Conservation (phyloP, 768 basidiomycete genomes). For the Amanita thiersii region DNA sequence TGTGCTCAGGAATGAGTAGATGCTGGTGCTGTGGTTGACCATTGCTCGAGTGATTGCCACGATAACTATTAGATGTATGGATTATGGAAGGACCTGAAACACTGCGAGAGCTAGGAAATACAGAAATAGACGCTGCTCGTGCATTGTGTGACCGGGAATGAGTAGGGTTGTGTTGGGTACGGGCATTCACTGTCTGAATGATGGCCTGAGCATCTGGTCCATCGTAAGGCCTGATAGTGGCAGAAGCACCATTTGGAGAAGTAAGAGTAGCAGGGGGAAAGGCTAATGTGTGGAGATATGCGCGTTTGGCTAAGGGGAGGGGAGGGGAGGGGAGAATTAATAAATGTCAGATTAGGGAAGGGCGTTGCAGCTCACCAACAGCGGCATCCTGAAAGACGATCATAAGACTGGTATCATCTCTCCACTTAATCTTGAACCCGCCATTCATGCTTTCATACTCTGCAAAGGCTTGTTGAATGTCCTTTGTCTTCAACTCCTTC, state of each 20-base stretch:
- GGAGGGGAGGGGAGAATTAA: slow-evolving; percentile 4
- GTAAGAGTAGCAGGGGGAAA: slow-evolving; percentile 69
- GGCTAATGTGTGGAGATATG: slow-evolving; percentile 86
- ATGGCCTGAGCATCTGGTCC: slow-evolving; percentile 85
- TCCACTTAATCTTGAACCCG: slow-evolving; percentile 99
- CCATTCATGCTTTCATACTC: slow-evolving; percentile 83
- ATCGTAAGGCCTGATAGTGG: slow-evolving; percentile 85
- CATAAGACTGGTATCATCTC: slow-evolving; percentile 90
- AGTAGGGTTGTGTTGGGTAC: slow-evolving; percentile 51
- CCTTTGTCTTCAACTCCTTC: slow-evolving; percentile 94
- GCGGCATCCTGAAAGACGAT: slow-evolving; percentile 91
- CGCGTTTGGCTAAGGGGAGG: slow-evolving; percentile 70
- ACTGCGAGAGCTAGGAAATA: slow-evolving; percentile 47
- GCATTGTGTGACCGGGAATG: slow-evolving; percentile 66
- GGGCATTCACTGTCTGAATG: slow-evolving; percentile 77
- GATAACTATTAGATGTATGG: slow-evolving; percentile 15
- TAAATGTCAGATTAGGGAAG: slow-evolving; percentile 8
- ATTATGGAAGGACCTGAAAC: slow-evolving; percentile 27
- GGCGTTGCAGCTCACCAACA: slow-evolving; percentile 56
- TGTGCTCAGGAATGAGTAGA: slow-evolving; percentile 47
- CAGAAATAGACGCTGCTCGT: slow-evolving; percentile 60
- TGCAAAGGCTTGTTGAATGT: slow-evolving; percentile 85
- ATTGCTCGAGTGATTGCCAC: slow-evolving; percentile 28
- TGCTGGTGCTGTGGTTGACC: slow-evolving; percentile 18
- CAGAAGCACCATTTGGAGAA: slow-evolving; percentile 41